Conservation (phyloP, 1,139 yeast genomes). For the Yamadazyma siamensis region DNA sequence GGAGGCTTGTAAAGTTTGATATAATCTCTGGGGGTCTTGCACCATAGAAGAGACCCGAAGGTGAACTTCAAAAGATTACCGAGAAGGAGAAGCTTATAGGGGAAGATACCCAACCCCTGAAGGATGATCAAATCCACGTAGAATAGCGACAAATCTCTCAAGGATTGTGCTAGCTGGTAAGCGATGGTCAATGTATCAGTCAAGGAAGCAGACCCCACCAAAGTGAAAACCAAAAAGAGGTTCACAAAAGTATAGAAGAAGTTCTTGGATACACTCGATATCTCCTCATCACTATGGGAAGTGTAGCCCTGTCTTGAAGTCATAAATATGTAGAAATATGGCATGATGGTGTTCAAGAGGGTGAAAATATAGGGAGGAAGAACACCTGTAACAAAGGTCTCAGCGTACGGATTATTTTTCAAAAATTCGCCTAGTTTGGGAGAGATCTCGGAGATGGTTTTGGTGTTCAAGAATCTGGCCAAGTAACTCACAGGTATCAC, state of each 20-base stretch:
- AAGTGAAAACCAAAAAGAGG: conserved; percentile 77
- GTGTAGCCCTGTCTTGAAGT: conserved; percentile 71
- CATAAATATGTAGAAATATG: conserved; percentile 70
- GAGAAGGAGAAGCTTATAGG: conserved; percentile 64
- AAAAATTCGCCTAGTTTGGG: conserved; percentile 69
- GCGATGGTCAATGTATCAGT: conserved; percentile 75
- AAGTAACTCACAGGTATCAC: conserved; percentile 72
- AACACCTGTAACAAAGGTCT: conserved; percentile 71
- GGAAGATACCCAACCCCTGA: conserved; percentile 85
- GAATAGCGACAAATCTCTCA: conserved; percentile 67
- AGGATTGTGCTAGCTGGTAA: conserved; percentile 67
- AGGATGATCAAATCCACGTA: conserved; percentile 55
- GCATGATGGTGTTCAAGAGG: conserved; percentile 65
- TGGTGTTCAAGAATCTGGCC: conserved; percentile 67
- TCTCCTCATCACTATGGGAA: conserved; percentile 77
- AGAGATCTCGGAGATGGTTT: conserved; percentile 66
- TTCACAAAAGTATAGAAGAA: conserved; percentile 82
- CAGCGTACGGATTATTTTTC: conserved; percentile 52
- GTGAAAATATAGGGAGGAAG: conserved; percentile 77
- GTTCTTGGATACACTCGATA: conserved; percentile 75
- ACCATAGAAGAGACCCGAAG: conserved; percentile 45
- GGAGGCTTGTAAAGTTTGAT: conserved; percentile 51
- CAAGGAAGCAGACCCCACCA: conserved; percentile 73
- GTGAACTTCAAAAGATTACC: conserved; percentile 63
- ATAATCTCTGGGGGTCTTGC: conserved; percentile 60